Percentiles rank a stretch among this genome's conserved stretches.
phyloP scores from a whole-genome alignment of 495 filamentous ascomycete genomes.

The Aspergillus indologenus region DNA sequence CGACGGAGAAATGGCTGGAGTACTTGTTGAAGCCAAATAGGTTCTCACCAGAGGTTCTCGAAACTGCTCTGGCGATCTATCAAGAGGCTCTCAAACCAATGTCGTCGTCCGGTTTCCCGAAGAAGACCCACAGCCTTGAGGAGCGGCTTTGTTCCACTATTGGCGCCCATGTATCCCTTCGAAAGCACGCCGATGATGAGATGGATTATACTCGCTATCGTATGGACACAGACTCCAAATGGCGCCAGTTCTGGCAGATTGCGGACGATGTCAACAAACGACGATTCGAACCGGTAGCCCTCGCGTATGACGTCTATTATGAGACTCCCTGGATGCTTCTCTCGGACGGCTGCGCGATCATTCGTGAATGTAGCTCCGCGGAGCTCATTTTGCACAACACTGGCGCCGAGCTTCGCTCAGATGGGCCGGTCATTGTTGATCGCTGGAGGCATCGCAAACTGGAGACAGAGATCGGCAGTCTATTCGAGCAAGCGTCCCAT shows the following conservation, averaged over 20 bases:
- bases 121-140: conserved; percentile 54
- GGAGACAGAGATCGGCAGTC: conserved; percentile 34
- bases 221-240: conserved; percentile 71
- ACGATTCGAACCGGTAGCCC: conserved; percentile 70
- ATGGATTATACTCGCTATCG: conserved; percentile 72
- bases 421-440: conserved; percentile 37
- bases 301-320: conserved; percentile 66
- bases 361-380: conserved; percentile 73
- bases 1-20: conserved; percentile 45
- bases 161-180: conserved; percentile 58
- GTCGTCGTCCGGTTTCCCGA: conserved; percentile 31
- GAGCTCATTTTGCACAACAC: conserved; percentile 61
- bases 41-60: conserved; percentile 72
- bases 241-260: conserved; percentile 84
- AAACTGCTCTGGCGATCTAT: conserved; percentile 75
- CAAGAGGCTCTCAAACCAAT: conserved; percentile 53
- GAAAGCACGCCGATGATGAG: conserved; percentile 56
- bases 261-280: conserved; percentile 82
- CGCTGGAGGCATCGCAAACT: conserved; percentile 46
- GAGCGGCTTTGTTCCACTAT: conserved; percentile 69
- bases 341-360: conserved; percentile 70
- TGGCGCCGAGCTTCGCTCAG: conserved; percentile 29
- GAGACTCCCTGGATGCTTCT: conserved; percentile 80
- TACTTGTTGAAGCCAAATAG: conserved; percentile 80
- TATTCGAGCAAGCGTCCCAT: conserved; percentile 39